Percentiles rank a stretch among this genome's conserved stretches.
Evolutionary conservation across 495 filamentous ascomycete species (phyloP).

Genomic region (Penicillium daleae): DNA sequence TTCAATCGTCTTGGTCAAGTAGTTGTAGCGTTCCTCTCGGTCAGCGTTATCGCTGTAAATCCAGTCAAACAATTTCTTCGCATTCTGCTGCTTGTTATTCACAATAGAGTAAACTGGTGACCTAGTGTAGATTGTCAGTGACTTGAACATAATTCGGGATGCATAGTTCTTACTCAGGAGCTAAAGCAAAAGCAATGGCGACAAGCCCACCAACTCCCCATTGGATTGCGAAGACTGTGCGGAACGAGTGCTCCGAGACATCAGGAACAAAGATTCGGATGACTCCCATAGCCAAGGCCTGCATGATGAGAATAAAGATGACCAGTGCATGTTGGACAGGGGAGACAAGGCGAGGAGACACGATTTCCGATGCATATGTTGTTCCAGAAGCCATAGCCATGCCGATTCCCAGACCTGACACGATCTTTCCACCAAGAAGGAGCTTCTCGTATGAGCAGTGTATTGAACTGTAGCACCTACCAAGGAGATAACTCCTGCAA

Average conservation of each 20-base stretch:
- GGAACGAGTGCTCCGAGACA: slow-evolving; percentile 12
- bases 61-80: slow-evolving; percentile 13
- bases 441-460: slow-evolving; percentile 23
- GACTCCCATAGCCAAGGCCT: slow-evolving; percentile 32
- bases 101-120: slow-evolving; percentile 19
- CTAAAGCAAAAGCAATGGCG: slow-evolving; percentile 16
- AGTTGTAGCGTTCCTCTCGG: slow-evolving; percentile 21
- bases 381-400: slow-evolving; percentile 28
- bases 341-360: slow-evolving; percentile 23
- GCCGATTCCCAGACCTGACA: slow-evolving; percentile 27
- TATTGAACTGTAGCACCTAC: slow-evolving; percentile 17
- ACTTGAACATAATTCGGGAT: background rate
- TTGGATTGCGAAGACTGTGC: slow-evolving; percentile 27
- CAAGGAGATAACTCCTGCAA: slow-evolving; percentile 17
- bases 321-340: slow-evolving; percentile 32
- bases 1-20: slow-evolving; percentile 24
- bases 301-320: slow-evolving; percentile 30
- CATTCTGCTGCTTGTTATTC: slow-evolving; percentile 7
- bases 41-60: slow-evolving; percentile 18
- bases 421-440: slow-evolving; percentile 35
- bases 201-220: slow-evolving; percentile 22
- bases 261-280: slow-evolving; percentile 32
- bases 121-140: background rate
- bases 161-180: slow-evolving; percentile 21
- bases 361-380: slow-evolving; percentile 34